phyloP scores from a whole-genome alignment of 805 yeast genomes.

The Candida boidinii region DNA sequence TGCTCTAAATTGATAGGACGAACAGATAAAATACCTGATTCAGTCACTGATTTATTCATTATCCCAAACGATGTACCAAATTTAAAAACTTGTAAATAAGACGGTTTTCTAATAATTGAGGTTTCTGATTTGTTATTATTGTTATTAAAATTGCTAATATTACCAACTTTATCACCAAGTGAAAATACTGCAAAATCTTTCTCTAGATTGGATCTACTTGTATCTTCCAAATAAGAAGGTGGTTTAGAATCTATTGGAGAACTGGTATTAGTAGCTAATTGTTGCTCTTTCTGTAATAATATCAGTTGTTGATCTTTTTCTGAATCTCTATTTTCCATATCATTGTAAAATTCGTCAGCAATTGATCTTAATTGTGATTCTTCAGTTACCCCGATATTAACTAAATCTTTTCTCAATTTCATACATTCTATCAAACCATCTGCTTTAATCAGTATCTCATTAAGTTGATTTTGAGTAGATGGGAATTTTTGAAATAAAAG shows the following conservation, averaged over 20 bases:
- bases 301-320: neutral
- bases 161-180: no score
- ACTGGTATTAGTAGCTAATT: neutral
- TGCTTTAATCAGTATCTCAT: constrained; percentile 4
- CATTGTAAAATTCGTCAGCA: no score
- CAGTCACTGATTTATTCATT: neutral
- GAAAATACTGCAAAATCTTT: no score
- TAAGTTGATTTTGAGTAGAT: constrained; percentile 6
- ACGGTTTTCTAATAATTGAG: no score
- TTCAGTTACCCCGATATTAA: no score
- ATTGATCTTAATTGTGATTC: no score
- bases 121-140: no score
- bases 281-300: neutral
- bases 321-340: constrained; percentile 1
- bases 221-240: neutral
- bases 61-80: no score
- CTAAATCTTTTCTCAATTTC: constrained; percentile 5
- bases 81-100: no score
- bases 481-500: constrained; percentile 1
- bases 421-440: constrained; percentile 5
- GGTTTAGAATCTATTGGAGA: constrained; percentile 2
- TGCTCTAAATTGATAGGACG: neutral
- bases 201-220: constrained; percentile 1
- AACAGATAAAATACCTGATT: constrained; percentile 1
- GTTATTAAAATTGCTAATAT: no score